Evolutionary conservation across 2,329 filamentous ascomycete genomes (phyloP).

Genomic region (Neocatenulostroma microsporum): DNA sequence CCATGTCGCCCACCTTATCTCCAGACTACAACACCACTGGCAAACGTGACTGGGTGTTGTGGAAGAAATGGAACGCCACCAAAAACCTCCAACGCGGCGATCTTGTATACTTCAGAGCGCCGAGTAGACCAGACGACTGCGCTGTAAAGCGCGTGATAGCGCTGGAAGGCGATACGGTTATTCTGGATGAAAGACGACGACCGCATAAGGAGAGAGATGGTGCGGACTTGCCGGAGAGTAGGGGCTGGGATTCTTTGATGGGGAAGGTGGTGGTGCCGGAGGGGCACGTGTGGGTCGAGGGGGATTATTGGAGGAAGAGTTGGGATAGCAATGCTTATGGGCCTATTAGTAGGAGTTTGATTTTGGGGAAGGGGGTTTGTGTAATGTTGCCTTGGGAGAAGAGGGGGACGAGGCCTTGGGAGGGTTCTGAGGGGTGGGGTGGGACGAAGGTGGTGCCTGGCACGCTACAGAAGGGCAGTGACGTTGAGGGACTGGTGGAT

Average conservation of each 20-base stretch:
- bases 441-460: conserved; percentile 37
- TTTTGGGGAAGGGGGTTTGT: conserved; percentile 66
- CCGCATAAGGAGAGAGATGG: conserved; percentile 31
- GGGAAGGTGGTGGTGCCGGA: conserved; percentile 56
- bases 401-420: conserved; percentile 46
- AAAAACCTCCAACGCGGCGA: conserved; percentile 35
- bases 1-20: conserved; percentile 41
- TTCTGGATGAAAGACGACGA: conserved; percentile 43
- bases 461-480: conserved; percentile 7
- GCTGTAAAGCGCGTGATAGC: conserved; percentile 79
- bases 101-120: conserved; percentile 43
- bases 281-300: conserved; percentile 92
- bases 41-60: conserved; percentile 31
- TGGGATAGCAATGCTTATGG: conserved; percentile 88
- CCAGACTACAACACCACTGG: conserved; percentile 35
- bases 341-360: conserved; percentile 57
- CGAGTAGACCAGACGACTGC: conserved; percentile 58
- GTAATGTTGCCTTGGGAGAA: conserved; percentile 62
- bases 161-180: conserved; percentile 69
- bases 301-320: conserved; percentile 67
- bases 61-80: conserved; percentile 25
- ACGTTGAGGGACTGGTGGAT: conserved; percentile 2
- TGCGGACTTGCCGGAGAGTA: conserved; percentile 19
- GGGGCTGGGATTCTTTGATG: conserved; percentile 22
- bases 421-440: conserved; percentile 45